Evolutionary conservation across 441 rosid species (phyloP).

Genomic region (Populus hybrid): DNA sequence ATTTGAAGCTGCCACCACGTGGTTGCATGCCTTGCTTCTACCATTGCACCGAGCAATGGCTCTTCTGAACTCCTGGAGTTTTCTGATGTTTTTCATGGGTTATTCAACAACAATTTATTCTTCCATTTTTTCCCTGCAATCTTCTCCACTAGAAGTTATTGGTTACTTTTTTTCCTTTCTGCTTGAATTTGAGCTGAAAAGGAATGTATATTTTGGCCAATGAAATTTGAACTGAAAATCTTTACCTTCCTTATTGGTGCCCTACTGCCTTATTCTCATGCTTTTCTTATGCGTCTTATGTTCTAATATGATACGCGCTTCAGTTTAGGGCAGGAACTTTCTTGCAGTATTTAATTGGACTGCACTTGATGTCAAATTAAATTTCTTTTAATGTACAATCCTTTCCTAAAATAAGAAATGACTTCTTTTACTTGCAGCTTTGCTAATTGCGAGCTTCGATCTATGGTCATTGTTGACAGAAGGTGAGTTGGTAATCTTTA

Average conservation of each 20-base stretch:
- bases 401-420: conserved; percentile 10
- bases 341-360: too few relatives aligned
- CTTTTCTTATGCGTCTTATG: neutral
- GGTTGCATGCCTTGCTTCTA: neutral
- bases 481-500: conserved; percentile 37
- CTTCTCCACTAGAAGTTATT: neutral
- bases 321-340: neutral
- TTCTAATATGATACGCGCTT: neutral
- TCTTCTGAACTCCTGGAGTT: too few relatives aligned
- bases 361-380: neutral
- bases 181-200: neutral
- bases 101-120: neutral
- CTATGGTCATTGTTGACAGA: conserved; percentile 80
- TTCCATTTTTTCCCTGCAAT: neutral
- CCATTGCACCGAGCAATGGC: neutral
- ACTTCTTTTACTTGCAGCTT: conserved; percentile 49
- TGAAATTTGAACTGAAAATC: neutral
- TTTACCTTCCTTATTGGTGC: neutral
- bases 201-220: neutral
- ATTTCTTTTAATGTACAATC: neutral
- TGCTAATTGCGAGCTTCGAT: conserved; percentile 90
- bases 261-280: neutral
- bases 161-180: neutral
- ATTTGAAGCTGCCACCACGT: neutral
- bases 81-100: neutral